Evolutionary conservation across 2,329 filamentous ascomycete genomes (phyloP), one percentile per base, ranked within the genome.

Genomic region (Hypoxylon sp.): DNA sequence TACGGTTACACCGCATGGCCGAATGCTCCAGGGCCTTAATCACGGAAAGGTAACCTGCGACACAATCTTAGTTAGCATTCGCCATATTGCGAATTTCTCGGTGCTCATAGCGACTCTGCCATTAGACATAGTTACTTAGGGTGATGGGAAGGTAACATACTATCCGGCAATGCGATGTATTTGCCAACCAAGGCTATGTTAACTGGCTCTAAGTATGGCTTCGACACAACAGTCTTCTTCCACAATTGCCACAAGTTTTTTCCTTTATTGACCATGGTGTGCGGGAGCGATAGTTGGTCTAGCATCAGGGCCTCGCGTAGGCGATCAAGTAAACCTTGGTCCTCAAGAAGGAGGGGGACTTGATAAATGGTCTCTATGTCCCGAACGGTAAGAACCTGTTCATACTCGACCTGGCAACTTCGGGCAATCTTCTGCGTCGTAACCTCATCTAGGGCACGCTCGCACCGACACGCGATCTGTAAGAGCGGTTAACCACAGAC

Each of bases 341-440:
- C 86, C 74, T 95, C 88, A 13, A 98, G 90, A 24, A 98, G 91
- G n/a, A 98, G 85, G 0, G 96, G 96, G 2, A 98, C 95, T 72
- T 97, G 94, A 81, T 99, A 99, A 57, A 93, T 97, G 11, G 94
- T 94, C 19, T 91, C 86, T 81, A 98, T 93, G 79, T 98, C 92
- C 73, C 92, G 91, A 10, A 99, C 94, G n/a, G 89, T 92, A 70
- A 98, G 85, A 47, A 98, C 94, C 78, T 98, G 94, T 72, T 94
- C 87, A 10, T 87, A 83, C 59, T 97, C 93, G 52, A 98, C 91
- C 78, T 97, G 93, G 80, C 95, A 98, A 81, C 91, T 93, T 76
- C 89, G 88, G 68, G 95, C 94, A 70, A 99, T 94, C 83, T 99
- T 98, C 70, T 91, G 86, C 54, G 95, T 90, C 0, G 94, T 95